Conservation (phyloP, 2,329 filamentous ascomycete species). For the Neopestalotiopsis clavispora region DNA sequence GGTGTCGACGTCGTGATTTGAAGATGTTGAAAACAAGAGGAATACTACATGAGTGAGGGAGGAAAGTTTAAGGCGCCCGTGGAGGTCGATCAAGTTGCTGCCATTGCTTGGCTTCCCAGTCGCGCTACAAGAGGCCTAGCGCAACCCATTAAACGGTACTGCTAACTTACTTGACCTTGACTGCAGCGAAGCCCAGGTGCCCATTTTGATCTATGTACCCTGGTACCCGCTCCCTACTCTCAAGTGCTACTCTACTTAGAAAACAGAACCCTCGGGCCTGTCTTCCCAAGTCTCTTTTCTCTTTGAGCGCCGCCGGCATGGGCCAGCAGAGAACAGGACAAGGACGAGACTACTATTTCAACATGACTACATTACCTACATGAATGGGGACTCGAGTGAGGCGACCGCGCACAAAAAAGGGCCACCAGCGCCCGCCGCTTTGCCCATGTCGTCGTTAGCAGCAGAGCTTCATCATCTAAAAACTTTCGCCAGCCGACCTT, state of each 20-base stretch:
- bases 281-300: neutral
- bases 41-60: slow-evolving; percentile 19
- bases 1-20: slow-evolving; percentile 14
- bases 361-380: slow-evolving; percentile 3
- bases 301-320: neutral
- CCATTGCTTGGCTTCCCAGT: slow-evolving; percentile 15
- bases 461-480: slow-evolving; percentile 13
- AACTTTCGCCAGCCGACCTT: slow-evolving; percentile 1
- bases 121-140: slow-evolving; percentile 13
- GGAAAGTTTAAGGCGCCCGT: slow-evolving; percentile 18
- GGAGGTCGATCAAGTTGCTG: slow-evolving; percentile 17
- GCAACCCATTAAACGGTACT: slow-evolving; percentile 16
- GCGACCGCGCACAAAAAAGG: slow-evolving; percentile 7
- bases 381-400: slow-evolving; percentile 16
- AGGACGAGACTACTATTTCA: neutral
- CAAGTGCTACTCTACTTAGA: neutral
- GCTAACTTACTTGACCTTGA: neutral
- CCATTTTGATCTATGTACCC: neutral
- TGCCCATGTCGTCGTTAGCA: slow-evolving; percentile 11
- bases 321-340: neutral
- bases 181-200: neutral
- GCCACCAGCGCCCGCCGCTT: slow-evolving; percentile 12
- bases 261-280: neutral
- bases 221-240: neutral
- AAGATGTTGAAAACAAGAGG: slow-evolving; percentile 18